Conservation (phyloP, 2,329 filamentous ascomycete genomes). For the Lachnellula hyalina region DNA sequence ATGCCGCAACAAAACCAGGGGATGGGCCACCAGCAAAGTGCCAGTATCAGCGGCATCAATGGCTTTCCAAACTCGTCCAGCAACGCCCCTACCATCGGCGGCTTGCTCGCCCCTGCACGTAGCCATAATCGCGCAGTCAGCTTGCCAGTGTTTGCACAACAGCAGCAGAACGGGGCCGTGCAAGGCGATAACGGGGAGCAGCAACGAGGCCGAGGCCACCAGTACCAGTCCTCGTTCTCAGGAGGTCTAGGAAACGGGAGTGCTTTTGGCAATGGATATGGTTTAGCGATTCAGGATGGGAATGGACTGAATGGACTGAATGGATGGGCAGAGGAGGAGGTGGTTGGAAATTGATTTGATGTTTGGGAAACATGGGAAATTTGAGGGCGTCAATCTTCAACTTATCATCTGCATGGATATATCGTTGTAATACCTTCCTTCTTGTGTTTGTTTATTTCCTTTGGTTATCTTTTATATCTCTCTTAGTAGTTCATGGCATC, state of each 20-base stretch:
- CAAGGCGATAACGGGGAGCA: constrained; percentile 35
- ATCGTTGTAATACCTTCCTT: constrained; percentile 23
- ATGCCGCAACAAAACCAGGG: constrained; percentile 56
- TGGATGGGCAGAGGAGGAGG: constrained; percentile 59
- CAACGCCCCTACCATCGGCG: constrained; percentile 67
- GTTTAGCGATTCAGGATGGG: constrained; percentile 54
- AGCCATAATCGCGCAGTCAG: constrained; percentile 70
- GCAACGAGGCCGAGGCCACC: constrained; percentile 51
- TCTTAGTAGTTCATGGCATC: too few species aligned
- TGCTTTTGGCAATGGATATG: constrained; percentile 41
- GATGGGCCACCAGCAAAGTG: constrained; percentile 59
- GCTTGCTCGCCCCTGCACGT: constrained; percentile 68
- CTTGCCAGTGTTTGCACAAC: constrained; percentile 66
- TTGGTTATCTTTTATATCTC: not conserved
- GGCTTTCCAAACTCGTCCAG: constrained; percentile 49
- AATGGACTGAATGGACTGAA: constrained; percentile 51
- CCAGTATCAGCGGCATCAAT: constrained; percentile 53
- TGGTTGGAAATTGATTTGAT: constrained; percentile 26
- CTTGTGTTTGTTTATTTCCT: constrained; percentile 18
- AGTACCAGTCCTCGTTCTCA: constrained; percentile 57
- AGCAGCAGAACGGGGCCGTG: constrained; percentile 37
- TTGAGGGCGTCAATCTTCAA: constrained; percentile 1
- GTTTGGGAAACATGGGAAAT: not conserved
- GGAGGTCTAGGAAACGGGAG: constrained; percentile 26
- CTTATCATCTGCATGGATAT: constrained; percentile 22